These are phyloP conservation scores for Colletotrichum graminicola DNA, from an alignment of 2,329 filamentous ascomycete genomes.

Conservation along the genomic window DNA sequence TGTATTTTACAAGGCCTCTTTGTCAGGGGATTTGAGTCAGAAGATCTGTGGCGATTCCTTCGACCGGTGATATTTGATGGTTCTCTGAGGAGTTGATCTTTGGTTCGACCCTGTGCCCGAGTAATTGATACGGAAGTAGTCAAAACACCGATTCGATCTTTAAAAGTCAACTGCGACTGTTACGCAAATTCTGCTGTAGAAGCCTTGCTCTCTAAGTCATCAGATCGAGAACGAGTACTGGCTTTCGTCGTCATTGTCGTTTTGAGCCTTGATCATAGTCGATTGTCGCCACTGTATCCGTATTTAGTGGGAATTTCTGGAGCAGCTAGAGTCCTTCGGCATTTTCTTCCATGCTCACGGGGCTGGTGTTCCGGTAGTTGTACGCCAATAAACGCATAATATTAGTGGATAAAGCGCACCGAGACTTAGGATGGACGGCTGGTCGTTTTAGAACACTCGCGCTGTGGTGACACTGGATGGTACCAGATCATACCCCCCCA, in stretches of 20 bases:
- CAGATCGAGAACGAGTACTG: neutral
- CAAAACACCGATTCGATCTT: fast-evolving
- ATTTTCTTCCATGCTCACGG: neutral
- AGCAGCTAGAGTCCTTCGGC: neutral
- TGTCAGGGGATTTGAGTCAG: neutral
- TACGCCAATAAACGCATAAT: neutral
- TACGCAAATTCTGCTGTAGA: no score
- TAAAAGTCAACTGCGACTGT: neutral
- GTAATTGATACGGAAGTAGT: neutral
- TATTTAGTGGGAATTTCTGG: no score
- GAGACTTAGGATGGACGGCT: neutral
- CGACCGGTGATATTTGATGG: neutral
- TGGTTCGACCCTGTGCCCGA: neutral
- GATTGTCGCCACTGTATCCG: neutral
- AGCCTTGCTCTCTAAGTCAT: neutral
- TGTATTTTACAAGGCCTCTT: neutral
- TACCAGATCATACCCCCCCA: no score
- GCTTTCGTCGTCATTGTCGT: neutral
- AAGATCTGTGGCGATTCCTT: slow-evolving; percentile 5
- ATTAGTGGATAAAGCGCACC: neutral
- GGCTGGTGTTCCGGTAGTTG: neutral
- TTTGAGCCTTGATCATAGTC: neutral
- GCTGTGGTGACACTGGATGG: neutral
- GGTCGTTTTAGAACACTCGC: neutral
- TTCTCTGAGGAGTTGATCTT: neutral